Percentiles rank a stretch among this genome's conserved stretches.
Evolutionary conservation across 257 asterid species (phyloP).

Genomic region (Petrea volubilis): DNA sequence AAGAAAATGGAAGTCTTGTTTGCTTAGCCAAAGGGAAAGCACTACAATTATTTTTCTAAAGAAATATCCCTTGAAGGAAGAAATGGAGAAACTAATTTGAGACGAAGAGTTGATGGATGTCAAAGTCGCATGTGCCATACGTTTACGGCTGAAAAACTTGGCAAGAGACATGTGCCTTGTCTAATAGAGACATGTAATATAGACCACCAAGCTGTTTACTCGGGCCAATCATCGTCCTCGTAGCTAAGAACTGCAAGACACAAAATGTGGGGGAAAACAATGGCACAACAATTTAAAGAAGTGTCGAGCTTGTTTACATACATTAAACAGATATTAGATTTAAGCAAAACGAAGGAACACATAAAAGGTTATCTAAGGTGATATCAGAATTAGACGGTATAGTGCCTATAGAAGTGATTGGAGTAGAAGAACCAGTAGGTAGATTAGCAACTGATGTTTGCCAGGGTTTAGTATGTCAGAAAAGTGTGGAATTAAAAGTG

Average conservation of each 20-base stretch:
- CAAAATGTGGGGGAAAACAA: background rate
- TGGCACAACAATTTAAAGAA: background rate
- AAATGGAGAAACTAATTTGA: too few relatives aligned
- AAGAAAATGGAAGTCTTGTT: too few relatives aligned
- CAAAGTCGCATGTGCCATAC: slow-evolving; percentile 8
- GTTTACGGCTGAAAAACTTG: background rate
- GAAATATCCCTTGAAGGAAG: background rate
- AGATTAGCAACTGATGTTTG: background rate
- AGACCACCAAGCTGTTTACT: background rate
- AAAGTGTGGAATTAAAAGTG: too few relatives aligned
- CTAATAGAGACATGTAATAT: slow-evolving; percentile 3
- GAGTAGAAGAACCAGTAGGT: background rate
- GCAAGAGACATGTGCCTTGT: background rate
- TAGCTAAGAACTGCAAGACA: background rate
- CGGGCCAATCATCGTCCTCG: slow-evolving; percentile 17
- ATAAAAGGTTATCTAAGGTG: too few relatives aligned
- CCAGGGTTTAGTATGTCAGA: too few relatives aligned
- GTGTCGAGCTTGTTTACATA: background rate
- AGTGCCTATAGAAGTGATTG: background rate
- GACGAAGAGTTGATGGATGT: background rate
- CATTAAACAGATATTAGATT: too few relatives aligned
- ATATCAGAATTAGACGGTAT: background rate
- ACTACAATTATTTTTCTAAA: background rate
- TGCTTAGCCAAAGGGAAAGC: slow-evolving; percentile 7
- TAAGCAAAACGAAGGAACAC: background rate